Evolutionary conservation across 2,329 filamentous ascomycete genomes (phyloP), one percentile per base, ranked within the genome.

Genomic region (Aquanectria penicillioides): DNA sequence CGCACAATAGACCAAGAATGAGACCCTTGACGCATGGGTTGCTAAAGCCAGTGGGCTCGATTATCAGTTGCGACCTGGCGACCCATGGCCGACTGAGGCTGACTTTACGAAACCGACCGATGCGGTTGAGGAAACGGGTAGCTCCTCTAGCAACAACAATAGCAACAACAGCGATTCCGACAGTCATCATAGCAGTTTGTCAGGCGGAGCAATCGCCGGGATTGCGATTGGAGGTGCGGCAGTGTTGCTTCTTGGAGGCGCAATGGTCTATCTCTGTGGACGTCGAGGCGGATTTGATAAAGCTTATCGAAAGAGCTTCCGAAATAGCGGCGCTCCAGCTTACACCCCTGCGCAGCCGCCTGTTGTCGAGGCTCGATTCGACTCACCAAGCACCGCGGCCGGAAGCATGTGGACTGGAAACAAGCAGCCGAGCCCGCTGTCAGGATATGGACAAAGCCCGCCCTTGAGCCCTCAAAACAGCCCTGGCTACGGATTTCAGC

Each of bases 151-250:
- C 12, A 28, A 44, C 36, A 38, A 55, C 29, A 46, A 64, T 6
- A 48, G 55, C 33, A 47, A 33, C 44, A 50, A 58, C 17, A 22
- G 50, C 5, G 28, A n/a, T n/a, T n/a, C n/a, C n/a, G n/a, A 33
- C 6, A 41, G 38, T 22, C 25, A 38, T 26, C 33, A 49, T 15
- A 20, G 25, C 10, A 46, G 33, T 7, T 61, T 77, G 18, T 70
- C 68, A 6, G 54, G 71, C 0, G 85, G 85, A 4, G 83, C 81
- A 3, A 88, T 89, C 23, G 86, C 84, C 1, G 87, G 86, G 5
- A 87, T 89, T 25, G 79, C 78, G 1, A 77, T 89, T 29, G 85
- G 86, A 20, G 73, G 71, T 1, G 75, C 81, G 1, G 82, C 79
- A 2, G 74, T 81, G 2, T 49, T 84, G 4, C 59, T 79, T 15